Percentiles rank a stretch among this genome's conserved stretches.
These are phyloP conservation scores for Geotrichum cucujoidarum DNA, from an alignment of 1,139 yeast species.

Conservation along the genomic window DNA sequence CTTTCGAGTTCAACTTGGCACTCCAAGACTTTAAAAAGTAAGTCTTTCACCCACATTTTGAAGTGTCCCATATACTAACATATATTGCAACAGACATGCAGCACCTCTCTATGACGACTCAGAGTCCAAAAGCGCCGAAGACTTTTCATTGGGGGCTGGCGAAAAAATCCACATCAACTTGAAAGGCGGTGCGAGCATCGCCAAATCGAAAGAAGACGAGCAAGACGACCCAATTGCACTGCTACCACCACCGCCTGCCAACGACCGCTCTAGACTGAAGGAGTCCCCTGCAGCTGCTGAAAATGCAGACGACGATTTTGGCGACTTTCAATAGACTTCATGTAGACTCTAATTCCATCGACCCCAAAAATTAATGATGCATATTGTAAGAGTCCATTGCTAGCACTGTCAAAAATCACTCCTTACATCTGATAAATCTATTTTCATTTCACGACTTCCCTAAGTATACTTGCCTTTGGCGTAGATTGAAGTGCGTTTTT, in stretches of 20 bases:
- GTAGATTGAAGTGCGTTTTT: too few species aligned
- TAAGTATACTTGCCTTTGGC: too few species aligned
- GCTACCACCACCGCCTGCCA: conserved; percentile 27
- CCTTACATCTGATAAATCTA: too few species aligned
- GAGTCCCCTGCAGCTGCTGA: conserved; percentile 20
- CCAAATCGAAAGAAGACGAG: conserved; percentile 10
- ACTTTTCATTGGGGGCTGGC: conserved; percentile 32
- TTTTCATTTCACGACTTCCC: too few species aligned
- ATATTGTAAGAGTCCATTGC: too few species aligned
- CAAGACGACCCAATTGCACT: conserved; percentile 21
- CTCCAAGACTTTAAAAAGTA: conserved; percentile 36
- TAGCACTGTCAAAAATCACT: too few species aligned
- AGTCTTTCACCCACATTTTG: too few species aligned
- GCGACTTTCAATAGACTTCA: conserved; percentile 42
- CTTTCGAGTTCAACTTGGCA: conserved; percentile 41
- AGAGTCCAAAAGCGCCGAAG: conserved; percentile 22
- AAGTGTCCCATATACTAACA: too few species aligned
- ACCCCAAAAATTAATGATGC: too few species aligned
- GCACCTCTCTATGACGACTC: conserved; percentile 21
- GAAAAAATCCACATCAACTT: conserved; percentile 29
- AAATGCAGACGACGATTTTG: conserved; percentile 41
- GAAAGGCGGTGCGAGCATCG: conserved; percentile 5
- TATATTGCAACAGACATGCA: conserved; percentile 28
- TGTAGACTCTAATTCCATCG: too few species aligned
- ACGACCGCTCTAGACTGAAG: conserved; percentile 13